phyloP scores from a whole-genome alignment of 2,329 filamentous ascomycete species.

The Ophiostoma sp. region DNA sequence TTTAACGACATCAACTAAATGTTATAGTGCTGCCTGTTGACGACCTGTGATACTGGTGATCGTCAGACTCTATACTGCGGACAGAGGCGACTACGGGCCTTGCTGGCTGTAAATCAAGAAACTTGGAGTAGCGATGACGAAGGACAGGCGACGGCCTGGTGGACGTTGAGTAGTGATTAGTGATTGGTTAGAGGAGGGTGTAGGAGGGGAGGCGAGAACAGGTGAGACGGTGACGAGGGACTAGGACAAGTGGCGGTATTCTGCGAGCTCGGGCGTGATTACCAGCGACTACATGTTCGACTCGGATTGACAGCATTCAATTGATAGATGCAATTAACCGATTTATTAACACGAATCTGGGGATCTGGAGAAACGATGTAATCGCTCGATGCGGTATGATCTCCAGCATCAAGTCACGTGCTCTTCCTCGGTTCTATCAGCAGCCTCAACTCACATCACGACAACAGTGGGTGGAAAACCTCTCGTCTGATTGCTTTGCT shows the following conservation, averaged over 20 bases:
- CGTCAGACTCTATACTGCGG: neutral
- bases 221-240: neutral
- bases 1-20: neutral
- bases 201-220: neutral
- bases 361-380: conserved; percentile 4
- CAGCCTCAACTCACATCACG: neutral
- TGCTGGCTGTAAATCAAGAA: neutral
- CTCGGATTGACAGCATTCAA: neutral
- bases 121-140: conserved; percentile 3
- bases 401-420: neutral
- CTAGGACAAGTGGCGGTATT: neutral
- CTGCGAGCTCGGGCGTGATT: neutral
- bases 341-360: neutral
- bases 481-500: neutral
- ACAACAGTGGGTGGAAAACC: neutral
- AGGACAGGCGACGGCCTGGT: neutral
- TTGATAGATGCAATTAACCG: neutral
- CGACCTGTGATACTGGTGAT: neutral
- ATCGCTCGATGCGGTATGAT: neutral
- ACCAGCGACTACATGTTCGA: neutral
- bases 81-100: neutral
- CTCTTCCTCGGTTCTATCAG: neutral
- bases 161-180: neutral
- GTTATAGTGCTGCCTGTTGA: neutral
- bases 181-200: neutral